Evolutionary conservation across 257 asterid genomes (phyloP).

Genomic region (Gentiana dahurica): DNA sequence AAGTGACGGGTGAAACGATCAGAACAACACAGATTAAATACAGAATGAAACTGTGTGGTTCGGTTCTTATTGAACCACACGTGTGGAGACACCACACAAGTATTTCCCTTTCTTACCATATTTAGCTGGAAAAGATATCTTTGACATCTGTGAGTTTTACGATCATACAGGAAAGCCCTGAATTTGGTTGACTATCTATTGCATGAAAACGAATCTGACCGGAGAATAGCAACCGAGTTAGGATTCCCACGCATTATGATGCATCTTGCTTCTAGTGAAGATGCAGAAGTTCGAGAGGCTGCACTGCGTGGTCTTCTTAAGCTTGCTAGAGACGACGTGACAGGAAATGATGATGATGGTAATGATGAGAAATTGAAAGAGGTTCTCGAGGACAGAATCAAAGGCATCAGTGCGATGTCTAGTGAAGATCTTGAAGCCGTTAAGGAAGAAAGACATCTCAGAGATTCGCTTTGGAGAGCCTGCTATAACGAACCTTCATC

Average conservation of each 20-base stretch:
- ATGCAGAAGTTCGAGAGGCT: slow-evolving; percentile 71
- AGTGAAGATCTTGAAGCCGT: slow-evolving; percentile 71
- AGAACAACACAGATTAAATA: no score
- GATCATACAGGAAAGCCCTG: slow-evolving; percentile 69
- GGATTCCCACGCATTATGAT: slow-evolving; percentile 57
- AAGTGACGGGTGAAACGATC: no score
- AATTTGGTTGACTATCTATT: slow-evolving; percentile 60
- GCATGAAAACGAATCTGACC: slow-evolving; percentile 48
- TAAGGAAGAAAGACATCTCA: slow-evolving; percentile 68
- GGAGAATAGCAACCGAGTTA: slow-evolving; percentile 35
- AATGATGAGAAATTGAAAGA: slow-evolving; percentile 51
- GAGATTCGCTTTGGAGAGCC: slow-evolving; percentile 71
- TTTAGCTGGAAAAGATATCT: neutral
- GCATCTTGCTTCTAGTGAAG: slow-evolving; percentile 75
- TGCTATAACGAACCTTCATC: slow-evolving; percentile 60
- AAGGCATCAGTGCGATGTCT: slow-evolving; percentile 51
- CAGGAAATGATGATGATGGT: slow-evolving; percentile 9
- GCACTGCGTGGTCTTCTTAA: slow-evolving; percentile 73
- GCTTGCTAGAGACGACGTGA: slow-evolving; percentile 34
- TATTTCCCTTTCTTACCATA: no score
- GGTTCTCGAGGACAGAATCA: slow-evolving; percentile 49
- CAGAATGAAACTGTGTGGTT: no score
- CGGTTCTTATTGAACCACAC: no score
- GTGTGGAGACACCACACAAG: no score
- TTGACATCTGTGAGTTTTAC: neutral